Conservation (phyloP, 176 grass and related monocot species). For the Ensete ventricosum region DNA sequence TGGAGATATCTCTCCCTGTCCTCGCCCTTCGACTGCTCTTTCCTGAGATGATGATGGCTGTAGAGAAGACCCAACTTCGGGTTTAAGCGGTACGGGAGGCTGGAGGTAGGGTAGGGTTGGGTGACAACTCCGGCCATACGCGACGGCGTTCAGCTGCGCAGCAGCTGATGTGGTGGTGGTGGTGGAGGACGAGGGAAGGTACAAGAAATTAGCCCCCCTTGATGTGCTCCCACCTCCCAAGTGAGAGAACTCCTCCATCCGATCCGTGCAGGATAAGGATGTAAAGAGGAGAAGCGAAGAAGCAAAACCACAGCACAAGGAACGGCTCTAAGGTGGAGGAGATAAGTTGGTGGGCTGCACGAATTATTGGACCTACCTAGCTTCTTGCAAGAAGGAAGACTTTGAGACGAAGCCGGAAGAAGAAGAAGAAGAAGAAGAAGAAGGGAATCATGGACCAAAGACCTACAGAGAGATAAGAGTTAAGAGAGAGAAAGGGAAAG, state of each 20-base stretch:
- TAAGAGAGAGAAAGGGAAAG: not conserved
- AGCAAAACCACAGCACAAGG: no score
- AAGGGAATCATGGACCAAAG: no score
- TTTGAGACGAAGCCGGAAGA: no score
- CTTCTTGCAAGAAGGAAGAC: no score
- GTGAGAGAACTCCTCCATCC: conserved; percentile 28
- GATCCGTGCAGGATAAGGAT: not conserved
- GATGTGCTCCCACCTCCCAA: conserved; percentile 27
- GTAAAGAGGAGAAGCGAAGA: no score
- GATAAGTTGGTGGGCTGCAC: no score
- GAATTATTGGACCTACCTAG: no score
- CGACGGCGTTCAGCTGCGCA: conserved; percentile 28
- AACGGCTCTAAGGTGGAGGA: no score
- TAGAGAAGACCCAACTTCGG: conserved; percentile 7
- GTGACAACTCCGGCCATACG: conserved; percentile 17
- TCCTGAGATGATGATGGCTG: not conserved
- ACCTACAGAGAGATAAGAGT: no score
- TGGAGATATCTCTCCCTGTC: conserved; percentile 25
- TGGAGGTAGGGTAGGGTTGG: not conserved
- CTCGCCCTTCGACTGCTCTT: not conserved
- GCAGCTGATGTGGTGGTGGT: conserved; percentile 23
- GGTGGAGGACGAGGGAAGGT: conserved; percentile 32
- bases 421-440: no score
- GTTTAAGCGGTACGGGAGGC: conserved; percentile 6
- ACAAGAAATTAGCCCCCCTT: conserved; percentile 37